Conservation (phyloP, 176 grass and related monocot genomes). For the Eragrostis nindensis region DNA sequence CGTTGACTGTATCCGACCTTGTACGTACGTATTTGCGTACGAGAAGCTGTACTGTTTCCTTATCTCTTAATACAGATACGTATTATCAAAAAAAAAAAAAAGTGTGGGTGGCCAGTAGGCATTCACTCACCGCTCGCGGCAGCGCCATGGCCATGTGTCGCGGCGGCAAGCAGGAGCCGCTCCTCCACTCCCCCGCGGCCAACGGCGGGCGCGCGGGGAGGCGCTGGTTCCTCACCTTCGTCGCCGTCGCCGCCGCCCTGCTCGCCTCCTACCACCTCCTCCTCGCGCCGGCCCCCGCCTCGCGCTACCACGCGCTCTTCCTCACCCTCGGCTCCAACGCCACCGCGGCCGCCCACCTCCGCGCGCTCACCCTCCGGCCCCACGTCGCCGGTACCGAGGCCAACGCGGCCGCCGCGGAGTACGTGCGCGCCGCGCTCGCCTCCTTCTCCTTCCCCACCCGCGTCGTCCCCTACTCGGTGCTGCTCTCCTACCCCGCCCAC, state of each 20-base stretch:
- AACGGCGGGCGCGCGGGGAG: background rate
- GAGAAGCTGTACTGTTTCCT: too few species aligned
- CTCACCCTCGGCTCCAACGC: constrained; percentile 76
- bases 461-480: constrained; percentile 65
- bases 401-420: constrained; percentile 55
- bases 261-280: constrained; percentile 35
- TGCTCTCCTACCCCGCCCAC: constrained; percentile 71
- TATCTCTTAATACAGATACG: too few species aligned
- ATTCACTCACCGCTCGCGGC: background rate
- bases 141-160: constrained; percentile 24
- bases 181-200: constrained; percentile 24
- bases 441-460: constrained; percentile 61
- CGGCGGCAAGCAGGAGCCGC: constrained; percentile 38
- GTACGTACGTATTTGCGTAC: too few species aligned
- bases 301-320: constrained; percentile 77
- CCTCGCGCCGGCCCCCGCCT: constrained; percentile 28
- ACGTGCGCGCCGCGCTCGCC: constrained; percentile 49
- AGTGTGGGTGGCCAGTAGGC: too few species aligned
- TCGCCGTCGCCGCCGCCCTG: constrained; percentile 2
- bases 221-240: constrained; percentile 27
- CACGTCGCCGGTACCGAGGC: constrained; percentile 73
- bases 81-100: too few species aligned
- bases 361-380: constrained; percentile 69
- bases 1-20: too few species aligned
- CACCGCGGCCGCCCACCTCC: constrained; percentile 77